Percentiles rank a stretch among this genome's conserved stretches.
These are phyloP conservation scores for Leishmania tarentolae DNA, from an alignment of 208 protist genomes.

Conservation along the genomic window DNA sequence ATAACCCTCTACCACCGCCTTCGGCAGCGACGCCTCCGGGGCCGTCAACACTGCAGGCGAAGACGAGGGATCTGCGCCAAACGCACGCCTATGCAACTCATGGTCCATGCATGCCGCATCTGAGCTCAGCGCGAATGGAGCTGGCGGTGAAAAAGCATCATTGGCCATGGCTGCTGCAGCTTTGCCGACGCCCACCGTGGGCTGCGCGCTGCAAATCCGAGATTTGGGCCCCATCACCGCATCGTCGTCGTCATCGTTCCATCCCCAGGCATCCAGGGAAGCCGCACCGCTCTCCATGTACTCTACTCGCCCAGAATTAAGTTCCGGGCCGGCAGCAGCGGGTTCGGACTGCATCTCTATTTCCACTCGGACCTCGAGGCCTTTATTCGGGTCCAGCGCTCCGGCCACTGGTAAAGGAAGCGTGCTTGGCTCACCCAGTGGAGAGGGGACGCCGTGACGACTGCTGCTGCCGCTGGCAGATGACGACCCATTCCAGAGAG, in stretches of 20 bases:
- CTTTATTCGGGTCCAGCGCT: neutral
- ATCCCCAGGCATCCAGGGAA: conserved; percentile 6
- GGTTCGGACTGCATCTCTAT: neutral
- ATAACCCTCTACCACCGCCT: neutral
- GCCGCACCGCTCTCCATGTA: neutral
- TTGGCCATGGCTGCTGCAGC: neutral
- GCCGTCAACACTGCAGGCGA: neutral
- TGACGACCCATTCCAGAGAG: conserved; percentile 6
- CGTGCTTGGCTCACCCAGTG: neutral
- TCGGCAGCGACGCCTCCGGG: neutral
- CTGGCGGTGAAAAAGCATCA: neutral
- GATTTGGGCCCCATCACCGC: neutral
- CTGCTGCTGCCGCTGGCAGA: neutral
- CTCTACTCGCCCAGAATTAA: neutral
- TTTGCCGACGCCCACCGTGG: neutral
- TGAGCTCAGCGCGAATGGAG: neutral
- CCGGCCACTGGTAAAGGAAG: neutral
- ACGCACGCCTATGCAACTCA: neutral
- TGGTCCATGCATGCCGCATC: neutral
- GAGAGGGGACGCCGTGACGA: neutral
- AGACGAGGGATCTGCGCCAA: neutral
- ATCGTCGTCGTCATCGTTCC: conserved; percentile 13
- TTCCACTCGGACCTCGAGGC: neutral
- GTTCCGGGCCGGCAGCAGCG: neutral
- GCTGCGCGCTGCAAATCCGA: neutral